These are phyloP conservation scores for Candida coquimbonensis DNA, from an alignment of 805 yeast genomes.

Conservation along the genomic window DNA sequence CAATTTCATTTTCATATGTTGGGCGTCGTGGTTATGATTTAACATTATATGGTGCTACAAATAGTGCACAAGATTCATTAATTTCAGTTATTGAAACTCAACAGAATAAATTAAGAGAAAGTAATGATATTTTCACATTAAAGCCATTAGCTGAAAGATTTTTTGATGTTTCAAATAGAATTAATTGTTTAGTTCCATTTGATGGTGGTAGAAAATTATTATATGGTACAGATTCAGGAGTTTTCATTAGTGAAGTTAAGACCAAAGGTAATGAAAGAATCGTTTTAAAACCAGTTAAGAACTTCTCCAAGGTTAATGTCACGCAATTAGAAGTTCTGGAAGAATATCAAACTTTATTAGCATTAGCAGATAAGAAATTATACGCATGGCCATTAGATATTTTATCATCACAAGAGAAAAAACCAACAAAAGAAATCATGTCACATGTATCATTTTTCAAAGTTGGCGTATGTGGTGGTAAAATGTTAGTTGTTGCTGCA, in stretches of 20 bases:
- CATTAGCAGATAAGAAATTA: slow-evolving; percentile 74
- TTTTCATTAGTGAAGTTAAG: slow-evolving; percentile 71
- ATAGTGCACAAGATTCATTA: slow-evolving; percentile 66
- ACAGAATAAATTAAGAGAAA: slow-evolving; percentile 62
- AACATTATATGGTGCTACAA: slow-evolving; percentile 35
- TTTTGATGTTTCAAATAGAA: slow-evolving; percentile 67
- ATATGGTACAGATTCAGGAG: slow-evolving; percentile 89
- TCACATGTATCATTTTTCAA: slow-evolving; percentile 88
- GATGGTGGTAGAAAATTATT: slow-evolving; percentile 89
- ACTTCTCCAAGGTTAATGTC: slow-evolving; percentile 68
- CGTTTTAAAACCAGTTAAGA: slow-evolving; percentile 67
- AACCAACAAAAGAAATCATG: slow-evolving; percentile 70
- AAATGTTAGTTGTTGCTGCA: slow-evolving; percentile 83
- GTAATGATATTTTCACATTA: slow-evolving; percentile 73
- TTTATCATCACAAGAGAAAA: slow-evolving; percentile 40
- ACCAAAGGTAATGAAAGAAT: slow-evolving; percentile 38
- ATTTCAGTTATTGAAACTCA: slow-evolving; percentile 75
- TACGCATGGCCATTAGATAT: slow-evolving; percentile 75
- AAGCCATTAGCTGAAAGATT: slow-evolving; percentile 68
- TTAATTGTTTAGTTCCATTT: slow-evolving; percentile 88
- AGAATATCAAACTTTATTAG: slow-evolving; percentile 77
- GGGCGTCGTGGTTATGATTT: slow-evolving; percentile 42
- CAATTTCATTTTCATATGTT: slow-evolving; percentile 41
- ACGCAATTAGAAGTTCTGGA: slow-evolving; percentile 88
- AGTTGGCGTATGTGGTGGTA: slow-evolving; percentile 88